These are phyloP conservation scores for Tagetes erecta DNA, from an alignment of 129 eudicot species.

Conservation along the genomic window DNA sequence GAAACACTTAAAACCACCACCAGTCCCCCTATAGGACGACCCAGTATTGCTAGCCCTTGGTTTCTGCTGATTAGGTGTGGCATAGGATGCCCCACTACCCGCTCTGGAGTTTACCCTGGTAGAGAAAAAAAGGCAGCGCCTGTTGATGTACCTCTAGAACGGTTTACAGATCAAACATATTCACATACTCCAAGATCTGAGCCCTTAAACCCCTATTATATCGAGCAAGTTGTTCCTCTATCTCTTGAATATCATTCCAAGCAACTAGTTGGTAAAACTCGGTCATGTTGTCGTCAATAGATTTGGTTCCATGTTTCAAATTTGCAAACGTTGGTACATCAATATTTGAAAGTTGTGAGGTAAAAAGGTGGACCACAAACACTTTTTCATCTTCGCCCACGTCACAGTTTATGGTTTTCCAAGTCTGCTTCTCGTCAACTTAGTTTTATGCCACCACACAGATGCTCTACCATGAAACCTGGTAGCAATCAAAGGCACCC, in stretches of 20 bases:
- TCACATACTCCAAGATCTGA: neutral
- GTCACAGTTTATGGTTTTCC: neutral
- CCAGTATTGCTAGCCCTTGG: neutral
- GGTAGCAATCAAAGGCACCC: neutral
- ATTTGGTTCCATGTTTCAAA: neutral
- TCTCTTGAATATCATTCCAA: too few species aligned
- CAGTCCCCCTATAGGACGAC: neutral
- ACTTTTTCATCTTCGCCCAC: constrained; percentile 1
- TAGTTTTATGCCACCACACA: constrained; percentile 9
- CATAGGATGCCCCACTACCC: neutral
- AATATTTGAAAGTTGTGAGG: neutral
- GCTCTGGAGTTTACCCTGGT: neutral
- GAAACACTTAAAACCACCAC: neutral
- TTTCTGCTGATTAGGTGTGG: neutral
- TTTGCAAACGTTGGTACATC: constrained; percentile 1
- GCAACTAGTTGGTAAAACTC: neutral
- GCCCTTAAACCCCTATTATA: neutral
- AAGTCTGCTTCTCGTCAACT: neutral
- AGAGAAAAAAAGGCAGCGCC: neutral
- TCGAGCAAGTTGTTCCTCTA: neutral
- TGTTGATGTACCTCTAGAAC: neutral
- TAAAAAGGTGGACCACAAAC: neutral
- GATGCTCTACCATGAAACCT: neutral
- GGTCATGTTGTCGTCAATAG: neutral
- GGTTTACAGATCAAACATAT: too few species aligned